Conservation (phyloP, 2,329 filamentous ascomycete species). For the Aurifilum marmelostoma region DNA sequence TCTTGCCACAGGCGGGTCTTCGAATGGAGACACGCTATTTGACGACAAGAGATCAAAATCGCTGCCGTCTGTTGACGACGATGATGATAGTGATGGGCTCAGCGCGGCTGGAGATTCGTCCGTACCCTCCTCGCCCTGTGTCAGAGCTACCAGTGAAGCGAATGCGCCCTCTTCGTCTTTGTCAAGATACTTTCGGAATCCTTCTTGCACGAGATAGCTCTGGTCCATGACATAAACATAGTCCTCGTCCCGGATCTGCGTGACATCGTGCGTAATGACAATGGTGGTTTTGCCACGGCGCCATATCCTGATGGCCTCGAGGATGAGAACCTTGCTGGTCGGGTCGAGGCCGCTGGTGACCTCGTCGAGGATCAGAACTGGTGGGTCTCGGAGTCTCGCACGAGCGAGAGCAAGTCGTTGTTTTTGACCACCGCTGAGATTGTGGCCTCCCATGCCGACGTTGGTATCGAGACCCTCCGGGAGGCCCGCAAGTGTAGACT, state of each 20-base stretch:
- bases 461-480: conserved; percentile 72
- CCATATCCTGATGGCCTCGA: conserved; percentile 78
- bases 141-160: conserved; percentile 42
- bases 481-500: conserved; percentile 67
- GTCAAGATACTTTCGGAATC: conserved; percentile 61
- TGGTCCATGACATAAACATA: conserved; percentile 80
- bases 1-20: background rate
- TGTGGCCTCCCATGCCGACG: conserved; percentile 69
- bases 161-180: conserved; percentile 50
- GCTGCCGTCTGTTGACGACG: background rate
- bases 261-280: conserved; percentile 88
- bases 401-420: conserved; percentile 82
- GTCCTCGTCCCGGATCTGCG: conserved; percentile 72
- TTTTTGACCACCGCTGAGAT: conserved; percentile 81
- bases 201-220: conserved; percentile 69
- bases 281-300: conserved; percentile 82
- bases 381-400: conserved; percentile 74
- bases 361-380: conserved; percentile 85
- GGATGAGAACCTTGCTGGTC: conserved; percentile 67
- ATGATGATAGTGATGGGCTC: background rate
- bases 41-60: background rate
- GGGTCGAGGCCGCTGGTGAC: conserved; percentile 84
- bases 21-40: background rate
- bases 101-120: background rate
- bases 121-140: conserved; percentile 24